Evolutionary conservation across 495 filamentous ascomycete species (phyloP), one percentile per base, ranked within the genome.

Genomic region (Aspergillus egyptiacus): DNA sequence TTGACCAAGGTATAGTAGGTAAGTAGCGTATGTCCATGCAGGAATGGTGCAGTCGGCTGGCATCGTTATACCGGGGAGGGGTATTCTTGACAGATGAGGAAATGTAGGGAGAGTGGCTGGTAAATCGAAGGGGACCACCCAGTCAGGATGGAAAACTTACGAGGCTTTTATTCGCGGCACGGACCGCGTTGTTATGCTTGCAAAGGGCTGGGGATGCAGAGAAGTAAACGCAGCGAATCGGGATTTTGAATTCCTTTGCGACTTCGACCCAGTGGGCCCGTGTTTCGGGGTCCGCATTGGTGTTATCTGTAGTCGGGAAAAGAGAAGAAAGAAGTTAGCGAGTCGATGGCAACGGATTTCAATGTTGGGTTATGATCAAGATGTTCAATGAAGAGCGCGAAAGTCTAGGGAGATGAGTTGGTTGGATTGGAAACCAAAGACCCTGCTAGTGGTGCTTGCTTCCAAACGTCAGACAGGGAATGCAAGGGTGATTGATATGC

Each of bases 161-260:
- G 50, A 72, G 50, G 39, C 54, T 58, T 50, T 62, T 61, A 58
- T 87, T 89, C 42, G 91, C 68, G 0, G 88, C 82, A 55, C 93
- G 78, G 24, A 94, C 89, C 0, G 81, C 81, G 59, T 93, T 86
- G 59, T 98, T 97, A 66, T 98, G 93, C 61, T 86, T 79, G 66
- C 90, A 96, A 4, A 97, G 55, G 30, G 77, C 75, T 8, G 79
- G 58, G 1, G 80, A 66, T 13, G 88, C 80, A 38, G 84, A 86
- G 67, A 98, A 95, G 56, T 87, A 84, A 4, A 96, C 67, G 58
- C 91, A 94, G 22, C 94, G 85, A 48, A 96, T 86, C 0, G 86
- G 86, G 2, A 91, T 73, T 1, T 77, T 67, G 40, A 83, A 66
- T 43, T 85, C 83, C 42, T 70, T 76, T 13, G 89, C 89, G 17